phyloP scores from a whole-genome alignment of 2,329 filamentous ascomycete species.

The Colletotrichum sp. region DNA sequence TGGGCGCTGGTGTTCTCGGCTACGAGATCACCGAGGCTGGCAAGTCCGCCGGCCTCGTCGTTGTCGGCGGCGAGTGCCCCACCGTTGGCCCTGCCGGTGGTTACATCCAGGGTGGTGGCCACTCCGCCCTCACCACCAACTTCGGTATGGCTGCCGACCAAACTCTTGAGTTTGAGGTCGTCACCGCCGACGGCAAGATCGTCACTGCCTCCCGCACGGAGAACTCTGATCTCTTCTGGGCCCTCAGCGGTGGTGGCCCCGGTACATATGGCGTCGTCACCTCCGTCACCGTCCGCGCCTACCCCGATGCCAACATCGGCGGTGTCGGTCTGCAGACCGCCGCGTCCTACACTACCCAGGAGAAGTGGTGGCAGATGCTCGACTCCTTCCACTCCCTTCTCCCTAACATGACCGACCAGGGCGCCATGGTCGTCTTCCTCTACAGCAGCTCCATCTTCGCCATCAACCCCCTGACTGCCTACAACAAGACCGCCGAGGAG shows the following conservation, averaged over 20 bases:
- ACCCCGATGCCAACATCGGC: constrained; percentile 46
- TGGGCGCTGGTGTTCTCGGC: constrained; percentile 59
- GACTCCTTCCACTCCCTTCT: constrained; percentile 45
- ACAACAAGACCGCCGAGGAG: constrained; percentile 46
- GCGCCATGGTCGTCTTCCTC: constrained; percentile 53
- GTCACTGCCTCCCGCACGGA: constrained; percentile 49
- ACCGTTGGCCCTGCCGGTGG: constrained; percentile 65
- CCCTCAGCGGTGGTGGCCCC: constrained; percentile 62
- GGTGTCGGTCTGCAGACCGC: constrained; percentile 44
- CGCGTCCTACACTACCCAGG: constrained; percentile 25
- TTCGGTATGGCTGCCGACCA: constrained; percentile 67
- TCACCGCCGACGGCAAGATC: constrained; percentile 55
- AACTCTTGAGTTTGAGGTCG: constrained; percentile 58
- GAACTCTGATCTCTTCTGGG: constrained; percentile 68
- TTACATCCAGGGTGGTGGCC: constrained; percentile 65
- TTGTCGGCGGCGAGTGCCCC: constrained; percentile 54
- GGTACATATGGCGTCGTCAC: constrained; percentile 64
- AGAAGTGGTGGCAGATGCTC: constrained; percentile 55
- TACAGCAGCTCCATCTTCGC: constrained; percentile 52
- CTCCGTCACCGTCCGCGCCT: constrained; percentile 58
- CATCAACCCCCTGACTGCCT: constrained; percentile 52
- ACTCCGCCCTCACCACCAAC: constrained; percentile 55
- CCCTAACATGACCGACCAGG: constrained; percentile 52
- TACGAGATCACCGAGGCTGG: constrained; percentile 40
- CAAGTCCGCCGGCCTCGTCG: constrained; percentile 25